Base-by-base conservation (phyloP, 192 early-diverging fungal species). In the Coemansia sp. region DNA sequence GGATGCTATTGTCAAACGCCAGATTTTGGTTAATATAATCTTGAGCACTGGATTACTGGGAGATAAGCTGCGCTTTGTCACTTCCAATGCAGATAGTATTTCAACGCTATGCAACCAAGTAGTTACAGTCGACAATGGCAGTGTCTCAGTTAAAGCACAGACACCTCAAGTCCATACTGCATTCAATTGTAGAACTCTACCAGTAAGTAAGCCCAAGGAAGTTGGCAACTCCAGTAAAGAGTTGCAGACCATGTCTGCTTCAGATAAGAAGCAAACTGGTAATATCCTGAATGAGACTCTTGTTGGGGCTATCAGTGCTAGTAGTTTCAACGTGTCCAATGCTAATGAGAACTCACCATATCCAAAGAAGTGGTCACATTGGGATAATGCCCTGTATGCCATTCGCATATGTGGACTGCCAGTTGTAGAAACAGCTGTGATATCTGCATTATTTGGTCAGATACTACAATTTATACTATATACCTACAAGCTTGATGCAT, bases 1-100 rank as follows among this genome's bases (percentile, higher is more conserved):
- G 0, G 90, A 91, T 64, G 77, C 86, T 7, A 86, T 87, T 53
- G 88, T 90, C 59, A 86, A 85, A 19, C 69, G 84, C 17, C 87
- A 88, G 63, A 89, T 91, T 39, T 78, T 91, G 45, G 87, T 89
- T 66, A 73, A 86, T 45, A 84, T 85, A 34, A 80, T 91, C 3
- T 50, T 74, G 34, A 82, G 86, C n/a, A 68, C 70, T 66, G 74
- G 77, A 29, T 31, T 91, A 36, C 73, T 92, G 21, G 77, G 72
- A 15, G 69, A 77, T 65, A 85, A 86, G 72, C 69, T 85, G 21
- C 68, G 85, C 17, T 50, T 87, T 27, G 60, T 87, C 1, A 46
- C 82, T 21, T 82, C 76, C 3, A 63, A 86, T 66, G 66, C 63
- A 15, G 55, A 66, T 17, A 62, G 64, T 14, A 34, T 80, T 2